phyloP scores from a whole-genome alignment of 108 stramenopile genomes.

The Chaetoceros muelleri region DNA sequence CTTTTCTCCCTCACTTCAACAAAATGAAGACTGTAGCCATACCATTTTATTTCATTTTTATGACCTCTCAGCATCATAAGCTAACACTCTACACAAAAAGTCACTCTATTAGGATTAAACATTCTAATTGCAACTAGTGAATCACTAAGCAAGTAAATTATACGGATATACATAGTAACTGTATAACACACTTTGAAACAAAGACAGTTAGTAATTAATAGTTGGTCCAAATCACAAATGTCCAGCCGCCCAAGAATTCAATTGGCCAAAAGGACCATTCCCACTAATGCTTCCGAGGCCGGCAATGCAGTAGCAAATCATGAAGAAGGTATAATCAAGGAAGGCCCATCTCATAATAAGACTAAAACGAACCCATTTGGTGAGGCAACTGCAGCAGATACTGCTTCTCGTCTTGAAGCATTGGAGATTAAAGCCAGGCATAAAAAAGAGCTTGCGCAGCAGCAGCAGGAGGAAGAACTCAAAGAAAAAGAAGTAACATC shows the following conservation, averaged over 20 bases:
- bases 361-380: slow-evolving; percentile 34
- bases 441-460: slow-evolving; percentile 1
- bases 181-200: too few relatives aligned
- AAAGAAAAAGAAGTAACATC: slow-evolving; percentile 2
- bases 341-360: neutral
- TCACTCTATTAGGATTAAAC: too few relatives aligned
- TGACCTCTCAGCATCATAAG: too few relatives aligned
- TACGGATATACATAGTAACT: too few relatives aligned
- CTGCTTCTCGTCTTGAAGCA: slow-evolving; percentile 21
- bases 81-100: too few relatives aligned
- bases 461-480: neutral
- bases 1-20: too few relatives aligned
- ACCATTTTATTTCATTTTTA: too few relatives aligned
- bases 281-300: too few relatives aligned
- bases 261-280: neutral
- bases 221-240: neutral
- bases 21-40: too few relatives aligned
- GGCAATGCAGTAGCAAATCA: neutral
- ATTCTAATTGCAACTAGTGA: too few relatives aligned
- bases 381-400: slow-evolving; percentile 30
- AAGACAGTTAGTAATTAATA: slow-evolving; percentile 3
- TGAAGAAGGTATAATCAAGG: neutral
- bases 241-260: slow-evolving; percentile 6
- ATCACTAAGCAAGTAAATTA: too few relatives aligned
- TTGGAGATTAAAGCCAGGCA: slow-evolving; percentile 17